A percentile compares a stretch with the other conserved stretches of the same genome.
phyloP scores from a whole-genome alignment of 1,139 yeast species.

The Diutina ranongensis region DNA sequence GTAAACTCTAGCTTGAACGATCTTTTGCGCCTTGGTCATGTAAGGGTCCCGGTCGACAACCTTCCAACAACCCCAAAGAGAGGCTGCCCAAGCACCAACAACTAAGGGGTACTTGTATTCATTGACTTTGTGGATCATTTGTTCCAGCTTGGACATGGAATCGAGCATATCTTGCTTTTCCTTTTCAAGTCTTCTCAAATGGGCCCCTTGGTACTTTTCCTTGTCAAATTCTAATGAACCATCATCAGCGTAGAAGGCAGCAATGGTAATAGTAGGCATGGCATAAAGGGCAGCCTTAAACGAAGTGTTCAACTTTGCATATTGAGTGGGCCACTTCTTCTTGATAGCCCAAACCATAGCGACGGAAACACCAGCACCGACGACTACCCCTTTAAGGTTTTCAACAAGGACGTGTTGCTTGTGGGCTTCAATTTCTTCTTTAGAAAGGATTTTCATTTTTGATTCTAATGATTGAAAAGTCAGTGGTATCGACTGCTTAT shows the following conservation, averaged over 20 bases:
- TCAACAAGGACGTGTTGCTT: constrained; percentile 43
- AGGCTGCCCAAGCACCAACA: constrained; percentile 75
- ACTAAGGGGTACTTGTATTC: constrained; percentile 68
- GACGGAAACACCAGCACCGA: constrained; percentile 44
- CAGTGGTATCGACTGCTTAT: not conserved
- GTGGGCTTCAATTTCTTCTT: constrained; percentile 59
- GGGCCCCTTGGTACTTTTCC: constrained; percentile 31
- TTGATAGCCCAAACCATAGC: constrained; percentile 27
- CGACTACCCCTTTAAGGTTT: constrained; percentile 48
- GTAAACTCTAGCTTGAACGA: constrained; percentile 89
- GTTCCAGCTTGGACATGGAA: constrained; percentile 30
- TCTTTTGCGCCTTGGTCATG: constrained; percentile 72
- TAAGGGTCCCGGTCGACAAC: constrained; percentile 64
- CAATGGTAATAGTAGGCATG: constrained; percentile 44
- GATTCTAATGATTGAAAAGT: too few species aligned
- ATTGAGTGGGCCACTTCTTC: constrained; percentile 15
- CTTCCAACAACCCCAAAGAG: constrained; percentile 77
- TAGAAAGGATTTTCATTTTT: constrained; percentile 53
- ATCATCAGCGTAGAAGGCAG: constrained; percentile 49
- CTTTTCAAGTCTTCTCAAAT: constrained; percentile 8
- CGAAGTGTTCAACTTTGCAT: constrained; percentile 23
- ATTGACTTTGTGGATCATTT: constrained; percentile 31
- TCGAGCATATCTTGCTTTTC: constrained; percentile 41
- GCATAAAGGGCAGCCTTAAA: constrained; percentile 46
- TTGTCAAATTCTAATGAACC: constrained; percentile 47